These are phyloP conservation scores for Fraxinus baroniana DNA, from an alignment of 305 asterid species.

Conservation along the genomic window DNA sequence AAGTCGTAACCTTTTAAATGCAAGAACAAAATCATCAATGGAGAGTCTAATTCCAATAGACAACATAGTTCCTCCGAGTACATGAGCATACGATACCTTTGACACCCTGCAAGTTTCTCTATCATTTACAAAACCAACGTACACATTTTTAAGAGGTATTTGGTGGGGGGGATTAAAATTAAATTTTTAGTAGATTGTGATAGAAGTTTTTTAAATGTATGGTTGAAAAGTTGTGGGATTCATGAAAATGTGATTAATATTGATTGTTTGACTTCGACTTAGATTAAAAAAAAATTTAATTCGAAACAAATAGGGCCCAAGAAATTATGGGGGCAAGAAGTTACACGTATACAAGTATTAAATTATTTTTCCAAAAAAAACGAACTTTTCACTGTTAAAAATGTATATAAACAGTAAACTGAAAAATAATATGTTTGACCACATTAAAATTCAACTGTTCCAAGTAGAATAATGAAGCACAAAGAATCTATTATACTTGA, in stretches of 20 bases:
- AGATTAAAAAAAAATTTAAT: too few relatives aligned
- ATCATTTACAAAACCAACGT: constrained; percentile 44
- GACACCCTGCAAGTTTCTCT: constrained; percentile 95
- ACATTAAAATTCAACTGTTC: not conserved
- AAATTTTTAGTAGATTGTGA: too few relatives aligned
- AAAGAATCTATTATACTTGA: constrained; percentile 3
- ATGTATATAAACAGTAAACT: constrained; percentile 12
- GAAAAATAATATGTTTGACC: not conserved
- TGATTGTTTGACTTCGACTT: too few relatives aligned
- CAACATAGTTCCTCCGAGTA: constrained; percentile 96
- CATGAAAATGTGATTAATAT: too few relatives aligned
- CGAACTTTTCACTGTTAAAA: not conserved
- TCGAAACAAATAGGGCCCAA: not conserved
- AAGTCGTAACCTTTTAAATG: constrained; percentile 64
- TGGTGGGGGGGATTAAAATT: too few relatives aligned
- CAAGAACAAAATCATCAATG: constrained; percentile 79
- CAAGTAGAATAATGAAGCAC: constrained; percentile 18
- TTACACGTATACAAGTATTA: not conserved
- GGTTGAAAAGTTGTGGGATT: too few relatives aligned
- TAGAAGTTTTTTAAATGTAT: too few relatives aligned
- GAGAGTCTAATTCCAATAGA: constrained; percentile 90
- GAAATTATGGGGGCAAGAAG: constrained; percentile 24
- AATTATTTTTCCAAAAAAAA: too few relatives aligned
- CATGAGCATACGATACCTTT: constrained; percentile 92
- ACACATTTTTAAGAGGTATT: constrained; percentile 18